Evolutionary conservation across 177 flowering plant genomes (phyloP), one percentile per base, ranked within the genome.

Genomic region (Vitis hybrid): DNA sequence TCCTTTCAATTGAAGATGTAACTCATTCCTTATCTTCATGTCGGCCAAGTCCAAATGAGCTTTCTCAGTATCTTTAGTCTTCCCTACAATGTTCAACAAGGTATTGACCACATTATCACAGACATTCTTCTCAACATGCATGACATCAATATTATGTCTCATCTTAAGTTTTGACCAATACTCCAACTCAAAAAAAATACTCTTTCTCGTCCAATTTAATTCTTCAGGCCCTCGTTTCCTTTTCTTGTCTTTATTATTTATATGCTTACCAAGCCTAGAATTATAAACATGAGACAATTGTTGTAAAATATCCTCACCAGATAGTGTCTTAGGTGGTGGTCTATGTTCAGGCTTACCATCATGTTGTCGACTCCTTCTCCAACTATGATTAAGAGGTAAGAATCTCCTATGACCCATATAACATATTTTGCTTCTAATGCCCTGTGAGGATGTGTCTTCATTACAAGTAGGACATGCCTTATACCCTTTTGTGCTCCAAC

Each of bases 401-500:
- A n/a, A 62, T 13, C 52, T 11, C 3, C 26, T 51, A 48, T 62
- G 65, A 2, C 52, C 65, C 65, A 62, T 62, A 18, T 62, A 39
- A 62, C 65, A 62, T 39, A 62, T 7, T 18, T 62, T 62, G 3
- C 23, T n/a, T 48, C 65, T 63, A 6, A 63, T 15, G n/a, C 1
- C 4, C 6, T 14, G 54, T 5, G 66, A 63, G 4, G 10, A 39
- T 39, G 51, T 63, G 11, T 48, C 54, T 8, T 63, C 50, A 49
- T 50, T 50, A 12, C 67, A 65, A 51, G 10, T 12, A 50, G 67
- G 48, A 51, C 56, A 51, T 9, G 57, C 57, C 17, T 2, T 11
- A 8, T 50, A 26, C 4, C 56, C 67, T 51, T 51, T 51, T 8
- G 67, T 65, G 56, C 67, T 65, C 57, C n/a, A n/a, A n/a, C n/a